Conservation (phyloP, 2,329 filamentous ascomycete species). For the Karstenula rhodostoma region DNA sequence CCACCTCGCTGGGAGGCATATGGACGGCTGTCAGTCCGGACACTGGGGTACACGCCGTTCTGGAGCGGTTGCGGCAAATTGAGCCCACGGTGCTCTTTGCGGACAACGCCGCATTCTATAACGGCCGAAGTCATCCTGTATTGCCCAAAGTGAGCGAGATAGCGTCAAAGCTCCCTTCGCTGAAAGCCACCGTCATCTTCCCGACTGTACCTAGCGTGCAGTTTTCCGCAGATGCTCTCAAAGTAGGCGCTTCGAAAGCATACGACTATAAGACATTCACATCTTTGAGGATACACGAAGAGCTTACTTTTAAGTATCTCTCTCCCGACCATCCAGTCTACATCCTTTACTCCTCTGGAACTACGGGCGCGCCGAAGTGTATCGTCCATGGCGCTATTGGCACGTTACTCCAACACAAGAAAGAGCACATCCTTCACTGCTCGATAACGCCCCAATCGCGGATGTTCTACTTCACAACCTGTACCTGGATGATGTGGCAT, state of each 20-base stretch:
- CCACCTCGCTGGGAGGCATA: conserved; percentile 82
- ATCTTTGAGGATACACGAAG: conserved; percentile 49
- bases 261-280: conserved; percentile 49
- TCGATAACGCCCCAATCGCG: conserved; percentile 76
- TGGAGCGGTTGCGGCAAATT: conserved; percentile 88
- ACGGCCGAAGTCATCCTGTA: conserved; percentile 87
- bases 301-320: conserved; percentile 73
- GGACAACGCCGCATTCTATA: conserved; percentile 89
- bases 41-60: conserved; percentile 87
- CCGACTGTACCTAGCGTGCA: conserved; percentile 64
- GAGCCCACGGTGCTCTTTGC: conserved; percentile 82
- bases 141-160: conserved; percentile 82
- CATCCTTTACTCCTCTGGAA: conserved; percentile 92
- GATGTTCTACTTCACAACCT: conserved; percentile 93
- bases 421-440: conserved; percentile 89
- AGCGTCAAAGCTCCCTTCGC: conserved; percentile 68
- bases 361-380: conserved; percentile 86
- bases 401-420: conserved; percentile 95
- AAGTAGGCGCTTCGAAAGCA: conserved; percentile 42
- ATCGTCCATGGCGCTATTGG: conserved; percentile 93
- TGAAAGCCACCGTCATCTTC: conserved; percentile 78
- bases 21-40: conserved; percentile 96
- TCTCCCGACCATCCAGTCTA: conserved; percentile 89
- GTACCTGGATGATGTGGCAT: conserved; percentile 99
- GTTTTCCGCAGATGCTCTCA: conserved; percentile 51